Evolutionary conservation across 306 rosid genomes (phyloP), one percentile per base, ranked within the genome.

Genomic region (Trifolium pratense): DNA sequence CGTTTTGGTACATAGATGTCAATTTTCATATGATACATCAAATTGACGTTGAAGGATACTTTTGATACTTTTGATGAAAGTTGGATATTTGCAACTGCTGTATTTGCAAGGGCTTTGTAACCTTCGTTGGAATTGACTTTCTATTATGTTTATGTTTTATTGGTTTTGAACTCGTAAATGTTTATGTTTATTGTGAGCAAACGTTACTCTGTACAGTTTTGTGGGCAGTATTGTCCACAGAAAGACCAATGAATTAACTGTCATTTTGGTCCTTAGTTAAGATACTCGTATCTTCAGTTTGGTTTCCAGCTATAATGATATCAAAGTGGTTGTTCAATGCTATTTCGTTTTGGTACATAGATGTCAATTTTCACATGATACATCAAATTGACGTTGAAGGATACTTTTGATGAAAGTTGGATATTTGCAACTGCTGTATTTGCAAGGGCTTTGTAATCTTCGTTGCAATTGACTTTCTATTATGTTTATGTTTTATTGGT

Each of bases 201-300:
- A 66, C 16, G 79, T 71, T 58, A 49, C 52, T 20, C 46, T 72
- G 85, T 77, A 84, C 75, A 77, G 73, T 18, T 66, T 36, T 64
- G 14, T 64, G 52, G 51, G 40, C 51, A 55, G 74, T 29, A 40
- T 1, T 74, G 60, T 43, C 75, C 52, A 26, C 56, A 61, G 31
- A 29, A 26, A 48, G 68, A 39, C 68, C 16, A 31, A 17, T 46
- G 62, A 7, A 65, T 20, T 5, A 25, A 15, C 66, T 1, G 20
- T 63, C 13, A 9, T 25, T 75, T 29, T 75, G 65, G 46, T 51
- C 39, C 39, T 23, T 37, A 36, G 17, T 51, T 64, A 32, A 23
- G 25, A 62, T 49, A 2, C 39, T 10, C 31, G 3, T 6, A 21
- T 52, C 56, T 56, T 26, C 64, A 52, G 58, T 75, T 66, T 66